Percentiles rank a stretch among this genome's conserved stretches.
These are phyloP conservation scores for Apiotrichum brassicae DNA, from an alignment of 1,284 basidiomycete species.

Conservation along the genomic window DNA sequence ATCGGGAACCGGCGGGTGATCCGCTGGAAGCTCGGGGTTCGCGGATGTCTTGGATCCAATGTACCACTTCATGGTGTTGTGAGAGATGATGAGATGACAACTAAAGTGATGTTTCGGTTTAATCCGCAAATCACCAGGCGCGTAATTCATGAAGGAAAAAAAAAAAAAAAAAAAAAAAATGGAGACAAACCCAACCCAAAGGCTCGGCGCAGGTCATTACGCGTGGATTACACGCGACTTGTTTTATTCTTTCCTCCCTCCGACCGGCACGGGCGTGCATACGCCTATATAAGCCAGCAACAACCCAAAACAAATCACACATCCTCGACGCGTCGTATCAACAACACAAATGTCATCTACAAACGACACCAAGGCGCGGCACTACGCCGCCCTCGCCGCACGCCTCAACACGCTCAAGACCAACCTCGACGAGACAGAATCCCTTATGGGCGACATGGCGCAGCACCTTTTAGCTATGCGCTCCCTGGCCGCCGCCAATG, in stretches of 20 bases:
- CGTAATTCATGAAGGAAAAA: not conserved
- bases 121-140: not conserved
- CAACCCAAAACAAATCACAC: not conserved
- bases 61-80: constrained; percentile 26
- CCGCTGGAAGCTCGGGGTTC: constrained; percentile 17
- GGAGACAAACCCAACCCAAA: too few species aligned
- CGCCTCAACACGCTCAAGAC: constrained; percentile 31
- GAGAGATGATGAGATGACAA: not conserved
- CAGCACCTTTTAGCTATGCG: constrained; percentile 37
- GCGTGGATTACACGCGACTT: too few species aligned
- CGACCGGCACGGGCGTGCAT: too few species aligned
- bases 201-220: too few species aligned
- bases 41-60: constrained; percentile 23
- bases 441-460: constrained; percentile 32
- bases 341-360: constrained; percentile 19
- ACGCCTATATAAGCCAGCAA: not conserved
- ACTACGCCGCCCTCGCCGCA: constrained; percentile 42
- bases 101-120: not conserved
- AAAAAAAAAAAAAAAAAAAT: not conserved
- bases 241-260: too few species aligned
- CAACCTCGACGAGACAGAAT: constrained; percentile 39
- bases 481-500: constrained; percentile 37
- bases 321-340: not conserved
- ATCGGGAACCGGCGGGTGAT: constrained; percentile 23
- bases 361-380: constrained; percentile 36